Evolutionary conservation across 345 rosid genomes (phyloP), one percentile per base, ranked within the genome.

Genomic region (Corymbia maculata): DNA sequence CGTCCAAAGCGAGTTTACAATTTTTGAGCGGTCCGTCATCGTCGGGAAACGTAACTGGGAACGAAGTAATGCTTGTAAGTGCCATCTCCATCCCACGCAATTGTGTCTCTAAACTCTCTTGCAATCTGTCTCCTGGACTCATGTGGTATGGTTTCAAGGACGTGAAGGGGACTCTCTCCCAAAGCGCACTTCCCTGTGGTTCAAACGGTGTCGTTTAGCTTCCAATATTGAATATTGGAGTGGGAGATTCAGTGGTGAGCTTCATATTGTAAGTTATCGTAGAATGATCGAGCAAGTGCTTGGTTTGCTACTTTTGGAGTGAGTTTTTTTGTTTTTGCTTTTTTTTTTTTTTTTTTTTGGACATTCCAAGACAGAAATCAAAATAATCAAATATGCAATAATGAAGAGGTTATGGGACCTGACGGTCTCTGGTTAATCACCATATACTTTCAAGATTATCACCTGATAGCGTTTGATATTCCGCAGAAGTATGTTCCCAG

Each of bases 81-180:
- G 96, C 98, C 93, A 95, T 90, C 90, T 96, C 96, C 98, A 97
- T 97, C 68, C 97, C 99, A 90, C 93, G 94, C 87, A 97, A 92
- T 59, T 92, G 93, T 52, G 89, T 89, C 89, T 96, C 95, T 68
- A 95, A 86, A 36, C 50, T 86, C 87, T 93, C 96, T 87, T 91
- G 93, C 91, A 96, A 90, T 86, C 89, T 93, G 44, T 92, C 94
- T 86, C 88, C 94, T 3, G 94, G 92, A 80, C 92, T 92, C 89
- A 17, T 84, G 89, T 89, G 85, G 85, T 88, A 93, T 49, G 92
- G 89, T 70, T 91, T 92, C 91, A 92, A 90, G 68, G 93, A 26
- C 86, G 89, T 95, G 85, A 93, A 90, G 26, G 98, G 98, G 87
- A 95, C 89, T 51, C 88, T 94, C 94, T 97, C 99, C 97, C 98